Conservation (phyloP, 2,329 filamentous ascomycete species). For the Boeremia exigua region DNA sequence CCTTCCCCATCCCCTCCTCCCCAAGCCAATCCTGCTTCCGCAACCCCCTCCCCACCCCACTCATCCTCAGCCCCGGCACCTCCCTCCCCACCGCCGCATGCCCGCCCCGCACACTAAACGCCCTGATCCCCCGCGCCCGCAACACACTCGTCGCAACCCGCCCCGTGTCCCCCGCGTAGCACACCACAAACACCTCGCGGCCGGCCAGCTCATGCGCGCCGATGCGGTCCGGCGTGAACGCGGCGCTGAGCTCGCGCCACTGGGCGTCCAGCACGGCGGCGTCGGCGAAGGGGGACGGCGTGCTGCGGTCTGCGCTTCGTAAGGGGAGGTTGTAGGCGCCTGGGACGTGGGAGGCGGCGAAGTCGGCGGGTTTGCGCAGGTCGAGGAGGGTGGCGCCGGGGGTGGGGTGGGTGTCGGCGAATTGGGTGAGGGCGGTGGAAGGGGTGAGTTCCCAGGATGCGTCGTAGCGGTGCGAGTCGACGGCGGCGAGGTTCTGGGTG, state of each 20-base stretch:
- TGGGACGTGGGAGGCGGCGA: slow-evolving; percentile 22
- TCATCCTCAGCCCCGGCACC: slow-evolving; percentile 20
- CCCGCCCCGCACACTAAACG: slow-evolving; percentile 27
- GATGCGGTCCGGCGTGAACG: slow-evolving; percentile 24
- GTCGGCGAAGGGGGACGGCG: slow-evolving; percentile 24
- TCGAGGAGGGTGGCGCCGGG: slow-evolving; percentile 18
- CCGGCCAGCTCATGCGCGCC: slow-evolving; percentile 26
- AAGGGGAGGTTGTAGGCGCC: slow-evolving; percentile 29
- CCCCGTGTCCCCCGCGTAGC: slow-evolving; percentile 28
- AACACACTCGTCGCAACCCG: slow-evolving; percentile 29
- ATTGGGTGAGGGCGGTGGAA: slow-evolving; percentile 16
- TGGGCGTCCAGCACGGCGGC: slow-evolving; percentile 23
- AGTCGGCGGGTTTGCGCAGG: slow-evolving; percentile 27
- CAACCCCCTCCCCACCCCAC: slow-evolving; percentile 4
- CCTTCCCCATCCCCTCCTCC: not conserved
- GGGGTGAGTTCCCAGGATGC: slow-evolving; percentile 30
- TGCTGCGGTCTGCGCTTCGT: slow-evolving; percentile 20
- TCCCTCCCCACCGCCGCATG: slow-evolving; percentile 17
- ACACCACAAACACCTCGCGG: slow-evolving; percentile 26
- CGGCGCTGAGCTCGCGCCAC: slow-evolving; percentile 28
- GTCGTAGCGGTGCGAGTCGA: slow-evolving; percentile 31
- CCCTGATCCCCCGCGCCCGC: slow-evolving; percentile 22
- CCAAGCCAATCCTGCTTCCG: slow-evolving; percentile 3
- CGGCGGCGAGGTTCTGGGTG: slow-evolving; percentile 22
- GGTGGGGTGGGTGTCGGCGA: slow-evolving; percentile 3